Evolutionary conservation across 176 grass and related monocot genomes (phyloP), one percentile per base, ranked within the genome.

Genomic region (Hyparrhenia diplandra): DNA sequence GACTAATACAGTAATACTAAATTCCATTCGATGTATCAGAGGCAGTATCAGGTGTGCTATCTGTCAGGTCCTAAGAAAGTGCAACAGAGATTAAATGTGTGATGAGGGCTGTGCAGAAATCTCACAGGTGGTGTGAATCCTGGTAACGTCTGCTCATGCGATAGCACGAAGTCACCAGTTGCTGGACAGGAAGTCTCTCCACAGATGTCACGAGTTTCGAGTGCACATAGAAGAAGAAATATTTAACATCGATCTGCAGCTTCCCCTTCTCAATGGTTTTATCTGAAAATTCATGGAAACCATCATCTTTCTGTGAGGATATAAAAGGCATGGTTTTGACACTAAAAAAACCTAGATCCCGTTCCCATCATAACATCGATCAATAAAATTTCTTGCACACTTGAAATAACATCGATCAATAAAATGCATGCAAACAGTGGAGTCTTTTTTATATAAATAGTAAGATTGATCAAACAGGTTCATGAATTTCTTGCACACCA

Each of bases 231-330:
- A 93, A 83, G 31, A 91, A 34, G 47, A 87, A 91, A 51, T 93
- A 95, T 29, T 84, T 95, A 17, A 99, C 92, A 73, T 95, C 84
- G 69, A 99, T 91, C 40, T 83, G 41, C 75, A 99, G 76, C 47
- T 89, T 89, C 31, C 96, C 31, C 27, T 78, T 46, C 30, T 78
- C 24, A 8, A 95, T 76, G 74, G 36, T 79, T 85, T 82, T 32
- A 73, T 87, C 96, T 99, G 86, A 69, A 89, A 16, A 58, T 57
- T 25, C 8, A 68, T 6, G 30, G 32, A 54, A 68, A 55, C 0
- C 4, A 39, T 80, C 4, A 51, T 6, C 17, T 67, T 52, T 47
- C 24, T n/a, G 27, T 8, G 77, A 80, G 64, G 13, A 82, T 90
- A 17, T 5, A 64, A 57, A 75, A n/a, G 24, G 2, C 10, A 27